Evolutionary conservation across 1,284 basidiomycete genomes (phyloP), one percentile per base, ranked within the genome.

Genomic region (Cryptococcus hybrid): DNA sequence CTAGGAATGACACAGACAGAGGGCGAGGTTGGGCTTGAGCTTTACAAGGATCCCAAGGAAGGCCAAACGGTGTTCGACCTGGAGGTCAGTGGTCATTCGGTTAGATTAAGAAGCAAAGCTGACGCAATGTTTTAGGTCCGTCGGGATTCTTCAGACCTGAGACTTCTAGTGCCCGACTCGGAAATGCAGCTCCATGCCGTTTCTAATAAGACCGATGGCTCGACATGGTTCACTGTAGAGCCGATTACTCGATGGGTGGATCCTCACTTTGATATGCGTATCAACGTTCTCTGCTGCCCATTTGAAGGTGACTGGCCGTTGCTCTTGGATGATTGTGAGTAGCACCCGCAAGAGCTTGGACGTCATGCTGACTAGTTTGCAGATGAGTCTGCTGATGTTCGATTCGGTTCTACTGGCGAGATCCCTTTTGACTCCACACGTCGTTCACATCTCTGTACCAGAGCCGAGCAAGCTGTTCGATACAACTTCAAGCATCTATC

Each of bases 281-380:
- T 78, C 56, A 73, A 64, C n/a, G 63, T 75, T 38, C 62, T 78
- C 3, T 78, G 77, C 58, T 78, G 77, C 60, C 67, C 68, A 13
- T 64, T 64, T 4, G 67, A 70, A 52, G 71, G 71, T 3, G 71
- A 74, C 43, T 79, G 77, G 77, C 77, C 77, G 36, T 63, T 79
- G 40, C 57, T 77, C 8, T 61, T 70, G 13, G 77, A 79, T 55
- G 77, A 79, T 59, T 66, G 69, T 70, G 51, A 67, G 70, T 59
- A 15, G 18, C 6, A 45, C 34, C 9, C 18, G 18, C 18, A n/a
- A 24, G 11, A 8, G 9, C 24, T 45, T 30, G 40, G 7, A 15
- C 7, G 9, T 24, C 7, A 11, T 13, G 44, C 52, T 54, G 36
- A 30, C 24, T 15, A n/a, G 7, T 7, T 44, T 13, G 2, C 54